Evolutionary conservation across 257 asterid species (phyloP), one percentile per base, ranked within the genome.

Genomic region (Oldenlandia corymbosa): DNA sequence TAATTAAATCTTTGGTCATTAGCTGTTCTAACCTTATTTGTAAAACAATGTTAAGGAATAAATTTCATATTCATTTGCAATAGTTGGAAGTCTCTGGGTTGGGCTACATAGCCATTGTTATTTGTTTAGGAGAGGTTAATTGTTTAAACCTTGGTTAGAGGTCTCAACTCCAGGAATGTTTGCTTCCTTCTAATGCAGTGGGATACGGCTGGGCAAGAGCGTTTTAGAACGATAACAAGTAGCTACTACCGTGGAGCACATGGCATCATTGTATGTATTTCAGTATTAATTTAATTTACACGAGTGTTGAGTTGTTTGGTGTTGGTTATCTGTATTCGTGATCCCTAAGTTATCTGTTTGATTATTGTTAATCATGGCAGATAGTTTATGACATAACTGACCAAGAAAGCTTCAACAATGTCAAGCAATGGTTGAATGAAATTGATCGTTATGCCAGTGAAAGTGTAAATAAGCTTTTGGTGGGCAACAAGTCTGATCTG

Each of bases 121-220:
- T n/a, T n/a, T n/a, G n/a, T n/a, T n/a, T n/a, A n/a, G n/a, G n/a
- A n/a, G n/a, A n/a, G n/a, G n/a, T n/a, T n/a, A n/a, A n/a, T n/a
- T n/a, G n/a, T n/a, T n/a, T n/a, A n/a, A n/a, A n/a, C n/a, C n/a
- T n/a, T n/a, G n/a, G n/a, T n/a, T n/a, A n/a, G n/a, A n/a, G n/a
- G n/a, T n/a, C n/a, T n/a, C n/a, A n/a, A n/a, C n/a, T n/a, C n/a
- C n/a, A n/a, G n/a, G n/a, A n/a, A n/a, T n/a, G n/a, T n/a, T n/a
- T n/a, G n/a, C n/a, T n/a, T n/a, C n/a, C n/a, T n/a, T n/a, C n/a
- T 31, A 62, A 68, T 74, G 75, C 76, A 88, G 96, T 84, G 95
- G 96, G 96, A 88, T 71, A 88, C 96, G 48, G 96, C 96, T 49
- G 95, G 96, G 61, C 96, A 86, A 78, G 96, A 88, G 75, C 96